Evolutionary conservation across 1,284 basidiomycete genomes (phyloP).

Genomic region (Apiotrichum akiyoshidainum): DNA sequence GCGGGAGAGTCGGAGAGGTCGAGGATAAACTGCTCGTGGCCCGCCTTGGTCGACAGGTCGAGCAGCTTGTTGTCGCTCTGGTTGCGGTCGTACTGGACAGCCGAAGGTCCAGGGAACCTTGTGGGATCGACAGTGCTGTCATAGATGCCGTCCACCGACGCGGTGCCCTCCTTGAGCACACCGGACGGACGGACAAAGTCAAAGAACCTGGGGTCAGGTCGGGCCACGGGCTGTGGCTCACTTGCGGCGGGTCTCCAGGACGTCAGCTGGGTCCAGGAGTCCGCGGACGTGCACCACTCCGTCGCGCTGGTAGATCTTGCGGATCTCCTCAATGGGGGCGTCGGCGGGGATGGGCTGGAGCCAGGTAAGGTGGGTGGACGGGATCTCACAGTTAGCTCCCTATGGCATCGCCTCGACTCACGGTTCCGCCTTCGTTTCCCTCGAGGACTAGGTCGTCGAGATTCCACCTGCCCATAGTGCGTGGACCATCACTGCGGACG

Average conservation of each 20-base stretch:
- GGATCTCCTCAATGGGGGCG: slow-evolving; percentile 14
- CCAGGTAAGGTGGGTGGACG: slow-evolving; percentile 12
- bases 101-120: slow-evolving; percentile 2
- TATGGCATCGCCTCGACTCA: neutral
- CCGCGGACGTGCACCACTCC: slow-evolving; percentile 21
- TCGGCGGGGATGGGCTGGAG: slow-evolving; percentile 12
- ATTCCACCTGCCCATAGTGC: slow-evolving; percentile 3
- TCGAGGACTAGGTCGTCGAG: slow-evolving; percentile 13
- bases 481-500: slow-evolving; percentile 10
- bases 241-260: slow-evolving; percentile 5
- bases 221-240: neutral
- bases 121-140: slow-evolving; percentile 7
- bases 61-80: slow-evolving; percentile 16
- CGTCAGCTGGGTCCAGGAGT: slow-evolving; percentile 9
- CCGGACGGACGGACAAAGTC: slow-evolving; percentile 9
- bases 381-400: neutral
- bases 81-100: slow-evolving; percentile 1
- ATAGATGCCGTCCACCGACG: slow-evolving; percentile 15
- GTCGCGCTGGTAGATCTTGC: slow-evolving; percentile 14
- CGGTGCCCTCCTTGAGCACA: slow-evolving; percentile 15
- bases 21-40: slow-evolving; percentile 10
- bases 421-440: slow-evolving; percentile 19
- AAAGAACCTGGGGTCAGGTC: slow-evolving; percentile 15
- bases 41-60: slow-evolving; percentile 5
- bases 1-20: slow-evolving; percentile 10